A percentile compares a stretch with the other conserved stretches of the same genome.
Conservation (phyloP, 768 basidiomycete species). For the Amanita inopinata region DNA sequence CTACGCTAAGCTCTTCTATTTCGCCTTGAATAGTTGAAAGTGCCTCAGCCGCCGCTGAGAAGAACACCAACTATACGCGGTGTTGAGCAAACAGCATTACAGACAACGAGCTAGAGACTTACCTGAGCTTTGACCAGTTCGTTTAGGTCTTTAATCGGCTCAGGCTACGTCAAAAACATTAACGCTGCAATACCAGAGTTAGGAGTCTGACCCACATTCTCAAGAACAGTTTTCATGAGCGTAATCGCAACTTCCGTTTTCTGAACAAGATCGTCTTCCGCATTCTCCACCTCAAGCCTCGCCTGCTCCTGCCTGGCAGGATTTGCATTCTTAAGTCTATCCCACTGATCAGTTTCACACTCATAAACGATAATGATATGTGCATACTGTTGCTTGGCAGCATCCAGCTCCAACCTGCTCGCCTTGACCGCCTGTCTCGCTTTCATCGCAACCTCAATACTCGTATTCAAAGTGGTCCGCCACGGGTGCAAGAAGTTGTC, state of each 20-base stretch:
- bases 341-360: background rate
- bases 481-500: slow-evolving; percentile 68
- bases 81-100: background rate
- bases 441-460: slow-evolving; percentile 86
- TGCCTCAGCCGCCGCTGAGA: slow-evolving; percentile 69
- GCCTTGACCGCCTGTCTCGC: slow-evolving; percentile 75
- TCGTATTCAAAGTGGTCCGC: slow-evolving; percentile 79
- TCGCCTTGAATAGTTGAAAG: slow-evolving; percentile 80
- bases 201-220: slow-evolving; percentile 62
- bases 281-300: slow-evolving; percentile 84
- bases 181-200: background rate
- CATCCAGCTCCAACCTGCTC: slow-evolving; percentile 81
- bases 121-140: slow-evolving; percentile 88
- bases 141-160: slow-evolving; percentile 90
- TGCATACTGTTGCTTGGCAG: slow-evolving; percentile 78
- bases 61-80: slow-evolving; percentile 51
- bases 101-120: background rate
- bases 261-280: slow-evolving; percentile 93
- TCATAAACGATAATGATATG: background rate
- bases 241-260: slow-evolving; percentile 97
- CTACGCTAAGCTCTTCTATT: slow-evolving; percentile 86
- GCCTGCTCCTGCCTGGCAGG: slow-evolving; percentile 85
- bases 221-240: slow-evolving; percentile 95
- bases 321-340: slow-evolving; percentile 68
- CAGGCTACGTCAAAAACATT: slow-evolving; percentile 48